phyloP scores from a whole-genome alignment of 148 eudicot species.

The Fallopia convolvulus region DNA sequence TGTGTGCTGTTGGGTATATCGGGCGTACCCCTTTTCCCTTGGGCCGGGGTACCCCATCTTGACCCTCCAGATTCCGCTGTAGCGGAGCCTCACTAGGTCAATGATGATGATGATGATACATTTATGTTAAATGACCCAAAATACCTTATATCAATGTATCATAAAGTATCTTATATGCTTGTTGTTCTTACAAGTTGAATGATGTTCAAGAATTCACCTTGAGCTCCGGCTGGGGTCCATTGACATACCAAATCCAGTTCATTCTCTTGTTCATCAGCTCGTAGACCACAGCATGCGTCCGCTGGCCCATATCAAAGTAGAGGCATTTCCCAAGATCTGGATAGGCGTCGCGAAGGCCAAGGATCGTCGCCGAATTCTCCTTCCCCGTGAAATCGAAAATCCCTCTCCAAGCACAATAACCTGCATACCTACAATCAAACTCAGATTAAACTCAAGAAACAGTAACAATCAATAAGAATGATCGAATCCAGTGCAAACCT shows the following conservation, averaged over 20 bases:
- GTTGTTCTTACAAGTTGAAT: background rate
- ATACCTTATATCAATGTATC: background rate
- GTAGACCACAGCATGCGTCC: conserved; percentile 52
- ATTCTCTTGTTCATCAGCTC: conserved; percentile 62
- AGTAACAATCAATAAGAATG: background rate
- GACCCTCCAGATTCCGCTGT: too few species aligned
- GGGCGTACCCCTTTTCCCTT: too few species aligned
- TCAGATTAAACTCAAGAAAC: background rate
- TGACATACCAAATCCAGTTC: conserved; percentile 88
- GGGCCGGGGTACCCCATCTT: too few species aligned
- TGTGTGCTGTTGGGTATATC: too few species aligned
- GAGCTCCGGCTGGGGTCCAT: conserved; percentile 62
- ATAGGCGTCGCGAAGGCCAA: conserved; percentile 39
- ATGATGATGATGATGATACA: too few species aligned
- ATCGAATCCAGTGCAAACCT: conserved; percentile 26
- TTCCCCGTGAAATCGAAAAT: conserved; percentile 55
- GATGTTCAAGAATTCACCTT: conserved; percentile 29
- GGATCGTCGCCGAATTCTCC: conserved; percentile 35
- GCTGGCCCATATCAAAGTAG: conserved; percentile 51
- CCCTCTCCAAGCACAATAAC: conserved; percentile 96
- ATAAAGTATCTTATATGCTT: too few species aligned
- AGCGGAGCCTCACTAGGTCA: too few species aligned
- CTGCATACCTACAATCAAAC: conserved; percentile 42
- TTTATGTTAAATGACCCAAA: too few species aligned
- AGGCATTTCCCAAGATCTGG: conserved; percentile 69